phyloP scores from a whole-genome alignment of 805 yeast genomes.

The Yamadazyma olivae region DNA sequence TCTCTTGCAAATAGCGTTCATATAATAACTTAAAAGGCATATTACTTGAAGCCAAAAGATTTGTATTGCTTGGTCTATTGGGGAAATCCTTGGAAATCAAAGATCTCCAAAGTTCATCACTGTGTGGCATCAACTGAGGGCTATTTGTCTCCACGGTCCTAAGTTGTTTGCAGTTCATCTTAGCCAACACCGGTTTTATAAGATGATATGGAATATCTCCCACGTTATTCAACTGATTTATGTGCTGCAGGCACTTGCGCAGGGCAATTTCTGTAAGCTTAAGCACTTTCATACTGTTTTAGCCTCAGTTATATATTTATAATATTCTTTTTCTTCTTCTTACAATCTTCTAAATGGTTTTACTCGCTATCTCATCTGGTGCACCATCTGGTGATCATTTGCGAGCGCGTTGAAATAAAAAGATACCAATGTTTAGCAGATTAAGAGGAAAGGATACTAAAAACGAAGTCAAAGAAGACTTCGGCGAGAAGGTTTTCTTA shows the following conservation, averaged over 20 bases:
- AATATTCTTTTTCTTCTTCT: no score
- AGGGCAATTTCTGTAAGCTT: conserved; percentile 10
- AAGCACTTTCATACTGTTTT: neutral
- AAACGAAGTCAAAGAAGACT: conserved; percentile 5
- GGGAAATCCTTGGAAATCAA: conserved; percentile 47
- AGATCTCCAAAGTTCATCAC: conserved; percentile 46
- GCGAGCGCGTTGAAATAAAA: no score
- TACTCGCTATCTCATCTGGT: no score
- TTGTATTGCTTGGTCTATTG: conserved; percentile 32
- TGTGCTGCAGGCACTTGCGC: conserved; percentile 17
- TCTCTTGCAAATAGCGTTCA: conserved; percentile 34
- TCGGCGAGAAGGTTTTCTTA: conserved; percentile 11
- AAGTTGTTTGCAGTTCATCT: conserved; percentile 45
- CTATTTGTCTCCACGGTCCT: conserved; percentile 38
- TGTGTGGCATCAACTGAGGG: conserved; percentile 38
- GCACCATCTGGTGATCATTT: no score
- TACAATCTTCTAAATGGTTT: no score
- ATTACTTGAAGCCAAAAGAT: neutral
- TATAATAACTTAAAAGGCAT: conserved; percentile 40
- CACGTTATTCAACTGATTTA: conserved; percentile 18
- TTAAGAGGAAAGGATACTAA: conserved; percentile 16
- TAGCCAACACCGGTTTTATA: conserved; percentile 43
- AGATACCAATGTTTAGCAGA: conserved; percentile 16
- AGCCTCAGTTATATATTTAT: no score
- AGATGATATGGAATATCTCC: conserved; percentile 42